Conservation (phyloP, 257 asterid species). For the Capsicum chinense region DNA sequence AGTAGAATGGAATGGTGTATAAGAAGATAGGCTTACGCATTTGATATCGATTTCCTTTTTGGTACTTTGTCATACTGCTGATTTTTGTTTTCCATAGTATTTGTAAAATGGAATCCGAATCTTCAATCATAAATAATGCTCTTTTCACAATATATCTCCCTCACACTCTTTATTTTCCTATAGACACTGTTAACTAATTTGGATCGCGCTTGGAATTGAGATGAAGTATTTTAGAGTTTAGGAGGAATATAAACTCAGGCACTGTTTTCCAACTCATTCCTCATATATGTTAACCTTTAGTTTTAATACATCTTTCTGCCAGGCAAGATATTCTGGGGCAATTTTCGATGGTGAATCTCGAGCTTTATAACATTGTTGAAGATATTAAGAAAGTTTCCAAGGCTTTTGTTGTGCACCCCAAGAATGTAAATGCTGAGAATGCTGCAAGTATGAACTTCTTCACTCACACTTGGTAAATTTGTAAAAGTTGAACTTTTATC, state of each 20-base stretch:
- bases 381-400: conserved; percentile 92
- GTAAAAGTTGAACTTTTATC: conserved; percentile 4
- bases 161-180: neutral
- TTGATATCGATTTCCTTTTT: conserved; percentile 10
- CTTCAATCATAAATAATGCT: conserved; percentile 14
- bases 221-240: conserved; percentile 11
- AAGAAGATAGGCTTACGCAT: neutral
- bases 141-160: neutral
- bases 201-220: neutral
- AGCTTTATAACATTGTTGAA: conserved; percentile 89
- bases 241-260: neutral
- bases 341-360: conserved; percentile 96
- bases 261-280: conserved; percentile 21
- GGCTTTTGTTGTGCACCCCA: conserved; percentile 96
- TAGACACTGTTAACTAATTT: conserved; percentile 1
- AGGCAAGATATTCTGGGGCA: conserved; percentile 94
- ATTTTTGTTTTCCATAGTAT: neutral
- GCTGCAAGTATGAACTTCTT: conserved; percentile 64
- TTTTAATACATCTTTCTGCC: conserved; percentile 27
- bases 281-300: neutral
- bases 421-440: conserved; percentile 92
- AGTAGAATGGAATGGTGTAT: conserved; percentile 9
- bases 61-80: conserved; percentile 5
- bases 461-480: conserved; percentile 17
- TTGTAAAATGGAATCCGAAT: conserved; percentile 2